phyloP scores from a whole-genome alignment of 768 basidiomycete species.

The Psilocybe cyanescens region DNA sequence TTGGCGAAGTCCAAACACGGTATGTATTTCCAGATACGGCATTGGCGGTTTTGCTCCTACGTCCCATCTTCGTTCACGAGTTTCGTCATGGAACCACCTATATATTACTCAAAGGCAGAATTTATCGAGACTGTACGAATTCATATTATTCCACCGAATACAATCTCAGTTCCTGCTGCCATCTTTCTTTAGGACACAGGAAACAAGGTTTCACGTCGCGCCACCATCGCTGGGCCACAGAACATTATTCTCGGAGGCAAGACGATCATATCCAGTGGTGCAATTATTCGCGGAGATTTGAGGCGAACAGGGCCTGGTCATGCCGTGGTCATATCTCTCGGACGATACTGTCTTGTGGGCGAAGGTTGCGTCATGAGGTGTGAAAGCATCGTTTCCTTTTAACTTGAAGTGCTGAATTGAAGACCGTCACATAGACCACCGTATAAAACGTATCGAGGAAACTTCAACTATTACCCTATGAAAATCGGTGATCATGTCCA shows the following conservation, averaged over 20 bases:
- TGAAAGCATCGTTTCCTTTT: constrained; percentile 1
- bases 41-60: not conserved
- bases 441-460: constrained; percentile 87
- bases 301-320: constrained; percentile 88
- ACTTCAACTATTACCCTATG: constrained; percentile 98
- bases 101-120: constrained; percentile 81
- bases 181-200: constrained; percentile 74
- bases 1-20: constrained; percentile 9
- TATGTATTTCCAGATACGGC: constrained; percentile 18
- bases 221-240: constrained; percentile 90
- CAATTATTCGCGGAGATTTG: constrained; percentile 93
- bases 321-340: constrained; percentile 92
- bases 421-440: constrained; percentile 59
- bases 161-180: not conserved
- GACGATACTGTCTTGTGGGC: constrained; percentile 90
- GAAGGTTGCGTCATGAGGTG: constrained; percentile 90
- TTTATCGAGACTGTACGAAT: constrained; percentile 83
- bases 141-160: not conserved
- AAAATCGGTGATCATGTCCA: constrained; percentile 96
- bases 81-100: constrained; percentile 66
- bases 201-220: constrained; percentile 93
- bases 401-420: not conserved
- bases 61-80: not conserved
- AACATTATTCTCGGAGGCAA: constrained; percentile 98
- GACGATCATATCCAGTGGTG: constrained; percentile 89